Evolutionary conservation across 2,329 filamentous ascomycete genomes (phyloP).

Genomic region (Trichoderma arundinaceum): DNA sequence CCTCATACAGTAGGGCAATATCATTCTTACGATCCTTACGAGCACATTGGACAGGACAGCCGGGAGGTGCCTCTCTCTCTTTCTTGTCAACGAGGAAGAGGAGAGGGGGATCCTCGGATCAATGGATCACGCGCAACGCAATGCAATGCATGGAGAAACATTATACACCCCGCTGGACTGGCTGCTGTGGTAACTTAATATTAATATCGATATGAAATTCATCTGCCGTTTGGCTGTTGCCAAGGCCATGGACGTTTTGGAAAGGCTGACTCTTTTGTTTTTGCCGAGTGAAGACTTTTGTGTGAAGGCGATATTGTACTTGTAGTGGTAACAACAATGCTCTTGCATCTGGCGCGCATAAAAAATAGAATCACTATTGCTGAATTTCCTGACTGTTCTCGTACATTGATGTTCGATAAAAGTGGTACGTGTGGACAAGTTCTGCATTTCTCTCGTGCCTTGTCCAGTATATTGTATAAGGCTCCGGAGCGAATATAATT

Average conservation of each 20-base stretch:
- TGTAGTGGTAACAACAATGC: neutral
- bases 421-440: too few species aligned
- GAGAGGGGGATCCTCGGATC: constrained; percentile 33
- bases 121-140: constrained; percentile 20
- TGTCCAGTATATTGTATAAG: too few species aligned
- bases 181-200: constrained; percentile 27
- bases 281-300: neutral
- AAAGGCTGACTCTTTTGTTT: constrained; percentile 9
- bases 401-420: too few species aligned
- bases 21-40: constrained; percentile 66
- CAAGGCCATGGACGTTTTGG: constrained; percentile 23
- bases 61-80: constrained; percentile 33
- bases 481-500: too few species aligned
- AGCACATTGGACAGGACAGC: constrained; percentile 39
- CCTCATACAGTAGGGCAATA: constrained; percentile 38
- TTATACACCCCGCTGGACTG: constrained; percentile 19
- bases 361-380: neutral
- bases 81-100: neutral
- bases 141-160: constrained; percentile 18
- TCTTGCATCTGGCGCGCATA: neutral
- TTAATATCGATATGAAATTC: constrained; percentile 29
- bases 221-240: constrained; percentile 26
- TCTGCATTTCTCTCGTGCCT: too few species aligned
- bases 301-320: neutral
- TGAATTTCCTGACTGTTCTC: neutral